Base-by-base conservation (phyloP, 2,329 filamentous ascomycete genomes). In the Neonectria faginata region DNA sequence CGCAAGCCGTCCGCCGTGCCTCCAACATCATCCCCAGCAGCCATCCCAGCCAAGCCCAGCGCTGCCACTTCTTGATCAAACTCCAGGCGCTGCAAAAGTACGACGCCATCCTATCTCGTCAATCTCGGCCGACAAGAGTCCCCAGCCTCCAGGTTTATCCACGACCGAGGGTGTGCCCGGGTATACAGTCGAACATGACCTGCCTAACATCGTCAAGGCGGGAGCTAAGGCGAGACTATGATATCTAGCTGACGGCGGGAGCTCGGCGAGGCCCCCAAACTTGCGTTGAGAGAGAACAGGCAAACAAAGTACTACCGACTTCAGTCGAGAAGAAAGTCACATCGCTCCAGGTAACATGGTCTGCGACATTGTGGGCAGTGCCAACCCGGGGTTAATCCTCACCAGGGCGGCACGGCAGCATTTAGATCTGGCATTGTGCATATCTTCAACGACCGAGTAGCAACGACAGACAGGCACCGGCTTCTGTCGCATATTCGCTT, bases 401-500 rank as follows among this genome's bases (percentile, higher is more conserved):
- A 31, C 11, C 27, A 12, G 44, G 18, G 41, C 25, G 12, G 48
- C 53, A 53, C 53, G 41, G 48, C 29, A 57, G n/a, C 47, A 63
- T 58, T 58, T 55, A 58, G 44, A 68, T 64, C 60, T 59, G 25
- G 56, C 56, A 64, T 68, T 39, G 62, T 29, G 59, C 63, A 66
- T 67, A 44, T 61, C 39, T 54, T 66, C 52, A 55, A 62, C 57
- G 58, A 59, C 58, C 47, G 27, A 61, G 47, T 29, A 47, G 20
- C 29, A 62, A 55, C 44, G 33, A 54, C 36, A 36, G 31, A 25
- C 52, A 57, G 45, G 36, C 63, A 51, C 55, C 56, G 33, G 64
- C 48, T 36, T 60, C 54, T 41, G 59, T 63, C 54, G 53, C 59
- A 59, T 65, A 69, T 71, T 63, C 57, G 53, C 59, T 57, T 65